Percentiles rank a stretch among this genome's conserved stretches.
These are phyloP conservation scores for Ganoderma leucocontextum DNA, from an alignment of 1,284 basidiomycete genomes.

Conservation along the genomic window DNA sequence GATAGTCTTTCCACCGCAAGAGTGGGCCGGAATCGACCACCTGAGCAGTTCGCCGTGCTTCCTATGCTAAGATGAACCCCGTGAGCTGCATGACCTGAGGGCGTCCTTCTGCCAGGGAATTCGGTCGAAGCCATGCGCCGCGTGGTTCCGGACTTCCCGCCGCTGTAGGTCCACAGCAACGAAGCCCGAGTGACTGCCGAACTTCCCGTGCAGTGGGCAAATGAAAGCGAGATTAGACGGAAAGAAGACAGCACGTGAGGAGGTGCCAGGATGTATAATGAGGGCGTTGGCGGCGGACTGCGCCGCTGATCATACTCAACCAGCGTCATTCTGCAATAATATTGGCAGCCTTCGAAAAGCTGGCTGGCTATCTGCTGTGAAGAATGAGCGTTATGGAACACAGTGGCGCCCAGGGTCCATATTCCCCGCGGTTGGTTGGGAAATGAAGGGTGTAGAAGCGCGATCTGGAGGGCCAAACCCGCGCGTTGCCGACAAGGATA, in stretches of 20 bases:
- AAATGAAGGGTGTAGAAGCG: not conserved
- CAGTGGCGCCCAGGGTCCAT: not conserved
- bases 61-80: slow-evolving; percentile 24
- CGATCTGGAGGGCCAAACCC: not conserved
- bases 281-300: slow-evolving; percentile 16
- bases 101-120: slow-evolving; percentile 17
- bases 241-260: slow-evolving; percentile 16
- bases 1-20: slow-evolving; percentile 30
- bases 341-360: slow-evolving; percentile 9
- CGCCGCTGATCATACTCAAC: slow-evolving; percentile 30
- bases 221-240: not conserved
- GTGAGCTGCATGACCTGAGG: slow-evolving; percentile 13
- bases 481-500: not conserved
- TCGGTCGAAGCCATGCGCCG: slow-evolving; percentile 28
- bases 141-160: slow-evolving; percentile 31
- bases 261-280: slow-evolving; percentile 7
- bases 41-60: slow-evolving; percentile 33
- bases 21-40: slow-evolving; percentile 24
- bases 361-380: slow-evolving; percentile 11
- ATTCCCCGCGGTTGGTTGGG: not conserved
- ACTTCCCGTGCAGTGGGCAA: slow-evolving; percentile 10
- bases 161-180: slow-evolving; percentile 33
- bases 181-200: slow-evolving; percentile 25
- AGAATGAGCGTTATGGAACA: not conserved
- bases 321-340: slow-evolving; percentile 12